These are phyloP conservation scores for Leccinum discolor DNA, from an alignment of 1,284 basidiomycete species.

Conservation along the genomic window DNA sequence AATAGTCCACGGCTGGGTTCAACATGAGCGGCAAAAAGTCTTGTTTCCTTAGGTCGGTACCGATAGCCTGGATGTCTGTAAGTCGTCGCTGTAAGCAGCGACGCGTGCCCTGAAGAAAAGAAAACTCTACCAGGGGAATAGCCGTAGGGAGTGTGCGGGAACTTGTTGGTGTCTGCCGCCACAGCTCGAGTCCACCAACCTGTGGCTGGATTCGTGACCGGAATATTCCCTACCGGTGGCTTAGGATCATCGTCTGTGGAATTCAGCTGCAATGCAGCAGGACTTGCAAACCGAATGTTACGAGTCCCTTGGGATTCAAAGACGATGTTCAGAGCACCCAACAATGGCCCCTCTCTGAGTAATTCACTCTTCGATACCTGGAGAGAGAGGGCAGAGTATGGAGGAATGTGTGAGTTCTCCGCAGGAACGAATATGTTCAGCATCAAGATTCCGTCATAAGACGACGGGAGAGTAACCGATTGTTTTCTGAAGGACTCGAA, in stretches of 20 bases:
- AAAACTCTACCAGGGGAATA: constrained; percentile 7
- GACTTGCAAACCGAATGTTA: constrained; percentile 15
- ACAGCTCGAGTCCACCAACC: constrained; percentile 15
- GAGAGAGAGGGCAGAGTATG: constrained; percentile 13
- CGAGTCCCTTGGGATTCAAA: constrained; percentile 13
- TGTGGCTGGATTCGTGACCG: constrained; percentile 10
- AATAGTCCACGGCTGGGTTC: constrained; percentile 7
- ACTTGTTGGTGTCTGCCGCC: constrained; percentile 5
- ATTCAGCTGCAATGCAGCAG: constrained; percentile 1
- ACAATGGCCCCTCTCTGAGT: background rate
- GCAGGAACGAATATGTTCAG: constrained; percentile 8
- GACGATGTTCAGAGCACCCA: constrained; percentile 16
- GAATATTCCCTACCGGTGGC: constrained; percentile 1
- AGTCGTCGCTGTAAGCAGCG: background rate
- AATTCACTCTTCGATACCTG: background rate
- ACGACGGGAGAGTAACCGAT: background rate
- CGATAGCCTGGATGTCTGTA: constrained; percentile 14
- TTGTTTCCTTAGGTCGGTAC: background rate
- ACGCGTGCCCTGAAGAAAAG: background rate
- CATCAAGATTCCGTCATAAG: constrained; percentile 11
- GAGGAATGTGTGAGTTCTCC: constrained; percentile 1
- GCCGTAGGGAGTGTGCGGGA: constrained; percentile 6
- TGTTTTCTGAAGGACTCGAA: background rate
- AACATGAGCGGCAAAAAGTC: background rate
- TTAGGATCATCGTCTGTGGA: background rate